Conservation (phyloP, 768 basidiomycete species). For the Albatrellus ellisii region DNA sequence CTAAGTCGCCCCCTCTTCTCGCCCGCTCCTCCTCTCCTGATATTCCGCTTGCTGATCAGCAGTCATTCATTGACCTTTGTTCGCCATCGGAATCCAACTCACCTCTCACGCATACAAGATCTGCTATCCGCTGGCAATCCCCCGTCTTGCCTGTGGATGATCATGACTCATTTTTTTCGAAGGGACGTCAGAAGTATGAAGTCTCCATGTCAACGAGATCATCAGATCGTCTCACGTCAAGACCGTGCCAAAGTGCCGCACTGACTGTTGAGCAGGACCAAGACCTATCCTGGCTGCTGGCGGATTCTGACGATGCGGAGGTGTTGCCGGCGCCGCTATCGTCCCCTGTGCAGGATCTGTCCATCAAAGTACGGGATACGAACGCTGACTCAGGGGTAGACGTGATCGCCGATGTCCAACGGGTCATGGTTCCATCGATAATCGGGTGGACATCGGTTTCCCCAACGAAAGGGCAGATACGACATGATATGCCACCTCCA, state of each 20-base stretch:
- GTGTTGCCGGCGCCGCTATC: neutral
- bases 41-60: slow-evolving; percentile 8
- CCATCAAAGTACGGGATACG: neutral
- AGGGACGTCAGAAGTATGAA: neutral
- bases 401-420: slow-evolving; percentile 9
- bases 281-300: slow-evolving; percentile 12
- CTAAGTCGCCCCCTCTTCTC: neutral
- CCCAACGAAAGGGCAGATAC: no score
- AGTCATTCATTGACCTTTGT: slow-evolving; percentile 12
- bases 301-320: slow-evolving; percentile 10
- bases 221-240: neutral
- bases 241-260: neutral
- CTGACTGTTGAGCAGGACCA: slow-evolving; percentile 1
- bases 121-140: neutral
- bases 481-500: slow-evolving; percentile 22
- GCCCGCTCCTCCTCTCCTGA: slow-evolving; percentile 14
- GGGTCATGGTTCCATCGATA: no score
- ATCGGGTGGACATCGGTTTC: no score
- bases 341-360: neutral
- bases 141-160: no score
- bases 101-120: neutral
- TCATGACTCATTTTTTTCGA: neutral
- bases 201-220: neutral
- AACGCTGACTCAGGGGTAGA: slow-evolving; percentile 6
- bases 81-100: slow-evolving; percentile 8